Evolutionary conservation across 208 protist genomes (phyloP).

Genomic region (Crithidia mellificae): DNA sequence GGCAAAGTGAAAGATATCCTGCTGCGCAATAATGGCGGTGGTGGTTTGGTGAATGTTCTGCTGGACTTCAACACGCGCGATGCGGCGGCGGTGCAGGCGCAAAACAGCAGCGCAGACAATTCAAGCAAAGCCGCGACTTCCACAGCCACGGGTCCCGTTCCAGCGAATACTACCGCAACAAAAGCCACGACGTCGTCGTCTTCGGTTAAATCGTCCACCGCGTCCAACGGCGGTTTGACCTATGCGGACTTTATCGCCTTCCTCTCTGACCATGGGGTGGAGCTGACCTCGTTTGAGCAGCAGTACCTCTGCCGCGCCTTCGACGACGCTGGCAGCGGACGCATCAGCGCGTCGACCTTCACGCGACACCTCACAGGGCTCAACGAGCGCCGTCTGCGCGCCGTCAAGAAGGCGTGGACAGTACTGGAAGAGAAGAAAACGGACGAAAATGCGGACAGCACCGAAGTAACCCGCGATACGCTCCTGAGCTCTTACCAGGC

Average conservation of each 20-base stretch:
- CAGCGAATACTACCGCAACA: background rate
- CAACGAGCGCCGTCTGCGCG: conserved; percentile 68
- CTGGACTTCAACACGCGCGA: conserved; percentile 52
- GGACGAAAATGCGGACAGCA: background rate
- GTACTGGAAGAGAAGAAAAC: conserved; percentile 34
- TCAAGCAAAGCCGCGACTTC: background rate
- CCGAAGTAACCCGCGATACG: conserved; percentile 31
- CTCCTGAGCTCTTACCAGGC: conserved; percentile 38
- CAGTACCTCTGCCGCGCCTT: conserved; percentile 78
- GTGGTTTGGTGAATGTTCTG: conserved; percentile 61
- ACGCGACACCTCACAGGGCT: conserved; percentile 79
- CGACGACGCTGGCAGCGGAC: conserved; percentile 54
- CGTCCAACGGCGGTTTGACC: conserved; percentile 34
- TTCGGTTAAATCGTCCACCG: background rate
- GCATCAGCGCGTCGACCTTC: conserved; percentile 63
- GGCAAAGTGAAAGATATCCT: conserved; percentile 69
- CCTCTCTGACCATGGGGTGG: conserved; percentile 47
- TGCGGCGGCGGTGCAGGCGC: conserved; percentile 31
- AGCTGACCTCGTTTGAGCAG: conserved; percentile 50
- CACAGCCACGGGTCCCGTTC: too few species aligned
- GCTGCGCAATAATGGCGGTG: conserved; percentile 40
- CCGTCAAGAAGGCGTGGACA: conserved; percentile 66
- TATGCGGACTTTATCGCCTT: conserved; percentile 59
- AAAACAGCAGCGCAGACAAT: conserved; percentile 11
- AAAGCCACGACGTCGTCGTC: too few species aligned